phyloP scores from a whole-genome alignment of 805 yeast genomes.

The Myxozyma mucilagina region DNA sequence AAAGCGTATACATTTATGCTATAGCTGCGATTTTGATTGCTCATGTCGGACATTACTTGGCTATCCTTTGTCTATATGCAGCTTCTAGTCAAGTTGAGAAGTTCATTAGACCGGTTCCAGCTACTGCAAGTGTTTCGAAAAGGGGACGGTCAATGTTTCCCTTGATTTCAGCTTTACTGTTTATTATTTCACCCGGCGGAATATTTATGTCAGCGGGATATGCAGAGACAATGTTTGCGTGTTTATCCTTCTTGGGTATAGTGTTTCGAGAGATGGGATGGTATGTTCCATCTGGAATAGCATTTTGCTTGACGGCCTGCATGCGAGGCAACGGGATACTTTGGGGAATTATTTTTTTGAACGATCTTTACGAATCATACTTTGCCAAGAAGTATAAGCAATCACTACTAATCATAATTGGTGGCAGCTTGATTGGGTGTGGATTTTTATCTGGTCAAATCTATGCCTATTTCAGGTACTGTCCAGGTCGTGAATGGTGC shows the following conservation, averaged over 20 bases:
- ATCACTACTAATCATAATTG: slow-evolving; percentile 39
- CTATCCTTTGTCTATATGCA: slow-evolving; percentile 51
- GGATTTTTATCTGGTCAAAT: slow-evolving; percentile 52
- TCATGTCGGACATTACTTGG: slow-evolving; percentile 53
- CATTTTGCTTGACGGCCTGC: slow-evolving; percentile 58
- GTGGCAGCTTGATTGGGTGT: slow-evolving; percentile 58
- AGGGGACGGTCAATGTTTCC: slow-evolving; percentile 35
- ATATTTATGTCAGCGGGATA: slow-evolving; percentile 73
- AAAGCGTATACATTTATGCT: slow-evolving; percentile 46
- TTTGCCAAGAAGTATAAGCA: not conserved
- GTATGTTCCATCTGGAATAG: slow-evolving; percentile 50
- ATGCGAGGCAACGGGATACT: slow-evolving; percentile 76
- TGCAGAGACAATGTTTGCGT: slow-evolving; percentile 71
- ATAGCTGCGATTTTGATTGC: slow-evolving; percentile 52
- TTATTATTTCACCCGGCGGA: slow-evolving; percentile 74
- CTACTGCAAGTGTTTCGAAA: slow-evolving; percentile 2
- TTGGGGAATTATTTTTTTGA: slow-evolving; percentile 65
- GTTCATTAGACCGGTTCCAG: slow-evolving; percentile 16
- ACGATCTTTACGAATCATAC: slow-evolving; percentile 49
- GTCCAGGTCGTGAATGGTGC: slow-evolving; percentile 89
- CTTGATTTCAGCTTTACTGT: slow-evolving; percentile 47
- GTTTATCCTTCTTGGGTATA: slow-evolving; percentile 59
- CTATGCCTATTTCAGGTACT: slow-evolving; percentile 57
- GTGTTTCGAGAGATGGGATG: slow-evolving; percentile 48
- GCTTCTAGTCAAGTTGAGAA: slow-evolving; percentile 45